These are phyloP conservation scores for Cinnamomum micranthum DNA, from an alignment of 164 flowering plant species.

Conservation along the genomic window DNA sequence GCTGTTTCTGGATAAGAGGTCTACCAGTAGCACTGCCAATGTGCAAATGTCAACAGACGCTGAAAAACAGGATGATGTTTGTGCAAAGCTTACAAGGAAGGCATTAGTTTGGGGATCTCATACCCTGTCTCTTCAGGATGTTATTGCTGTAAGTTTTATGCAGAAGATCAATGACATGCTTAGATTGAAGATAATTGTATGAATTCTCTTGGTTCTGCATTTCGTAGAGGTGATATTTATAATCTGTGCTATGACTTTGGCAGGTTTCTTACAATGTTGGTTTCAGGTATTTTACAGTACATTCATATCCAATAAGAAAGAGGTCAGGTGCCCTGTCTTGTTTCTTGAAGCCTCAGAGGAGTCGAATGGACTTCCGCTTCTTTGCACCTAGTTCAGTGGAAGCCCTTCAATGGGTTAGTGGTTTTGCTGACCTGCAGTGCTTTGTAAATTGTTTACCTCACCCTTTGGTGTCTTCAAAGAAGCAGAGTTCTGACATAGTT, in stretches of 20 bases:
- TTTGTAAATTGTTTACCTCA: constrained; percentile 82
- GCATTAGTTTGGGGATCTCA: constrained; percentile 86
- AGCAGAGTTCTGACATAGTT: constrained; percentile 56
- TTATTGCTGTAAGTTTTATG: constrained; percentile 63
- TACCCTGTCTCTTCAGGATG: constrained; percentile 65
- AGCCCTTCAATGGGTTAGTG: constrained; percentile 88
- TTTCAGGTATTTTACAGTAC: constrained; percentile 83
- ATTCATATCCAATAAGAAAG: constrained; percentile 74
- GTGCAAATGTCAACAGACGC: constrained; percentile 36
- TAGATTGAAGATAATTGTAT: background rate
- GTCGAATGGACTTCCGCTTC: constrained; percentile 72
- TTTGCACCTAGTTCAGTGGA: constrained; percentile 71
- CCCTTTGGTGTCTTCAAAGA: constrained; percentile 79
- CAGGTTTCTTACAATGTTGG: constrained; percentile 85
- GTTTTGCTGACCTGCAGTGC: constrained; percentile 94
- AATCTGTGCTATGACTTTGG: constrained; percentile 13
- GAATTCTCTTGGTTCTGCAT: background rate
- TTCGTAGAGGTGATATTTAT: background rate
- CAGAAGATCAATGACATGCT: background rate
- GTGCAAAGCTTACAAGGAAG: constrained; percentile 89
- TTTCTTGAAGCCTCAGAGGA: constrained; percentile 62
- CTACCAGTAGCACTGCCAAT: constrained; percentile 29
- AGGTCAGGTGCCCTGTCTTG: constrained; percentile 66
- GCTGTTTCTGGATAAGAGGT: constrained; percentile 63
- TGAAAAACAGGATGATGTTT: constrained; percentile 46